Evolutionary conservation across 2,329 filamentous ascomycete genomes (phyloP), one percentile per base, ranked within the genome.

Genomic region (Beauveria sp.): DNA sequence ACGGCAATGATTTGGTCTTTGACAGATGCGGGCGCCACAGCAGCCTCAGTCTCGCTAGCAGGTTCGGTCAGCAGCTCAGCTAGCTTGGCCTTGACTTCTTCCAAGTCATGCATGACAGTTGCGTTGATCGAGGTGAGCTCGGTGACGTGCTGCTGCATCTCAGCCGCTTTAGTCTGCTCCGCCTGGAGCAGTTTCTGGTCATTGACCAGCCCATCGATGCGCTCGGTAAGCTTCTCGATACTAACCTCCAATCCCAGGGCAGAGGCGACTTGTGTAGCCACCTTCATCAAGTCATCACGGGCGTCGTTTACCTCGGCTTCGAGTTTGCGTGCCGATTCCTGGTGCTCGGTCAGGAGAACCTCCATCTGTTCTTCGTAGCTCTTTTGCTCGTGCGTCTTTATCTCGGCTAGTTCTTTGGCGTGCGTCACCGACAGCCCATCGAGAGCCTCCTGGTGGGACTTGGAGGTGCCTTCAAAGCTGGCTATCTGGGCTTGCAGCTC

Each of bases 201-300:
- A 1, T 79, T 77, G 48, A 83, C 73, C 26, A 89, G 76, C 31
- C 81, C 76, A 9, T 81, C 76, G 64, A 88, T 86, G 57, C 83
- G 81, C 62, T 87, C 82, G 5, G 83, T 80, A 20, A 93, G 77
- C 73, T 87, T 85, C 62, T 88, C 85, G n/a, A 88, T 79, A 69
- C 85, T 87, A 50, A 87, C 83, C 24, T 89, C 82, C 16, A 89
- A 69, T 16, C 86, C 78, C 64, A 87, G 73, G 49, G 86, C 79
- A 71, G 80, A 77, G 62, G 86, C 78, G 57, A 91, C 84, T 67
- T 86, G 83, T 2, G 81, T 81, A 20, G 88, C 85, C 49, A 89
- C 79, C 69, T 84, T 86, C 69, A 81, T 80, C 49, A 91, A 76
- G 61, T 88, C 83, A 58, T 89, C 83, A 38, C 85, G 83, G n/a